phyloP scores from a whole-genome alignment of 2,329 filamentous ascomycete genomes.

The Verticillium zaregamsianum region DNA sequence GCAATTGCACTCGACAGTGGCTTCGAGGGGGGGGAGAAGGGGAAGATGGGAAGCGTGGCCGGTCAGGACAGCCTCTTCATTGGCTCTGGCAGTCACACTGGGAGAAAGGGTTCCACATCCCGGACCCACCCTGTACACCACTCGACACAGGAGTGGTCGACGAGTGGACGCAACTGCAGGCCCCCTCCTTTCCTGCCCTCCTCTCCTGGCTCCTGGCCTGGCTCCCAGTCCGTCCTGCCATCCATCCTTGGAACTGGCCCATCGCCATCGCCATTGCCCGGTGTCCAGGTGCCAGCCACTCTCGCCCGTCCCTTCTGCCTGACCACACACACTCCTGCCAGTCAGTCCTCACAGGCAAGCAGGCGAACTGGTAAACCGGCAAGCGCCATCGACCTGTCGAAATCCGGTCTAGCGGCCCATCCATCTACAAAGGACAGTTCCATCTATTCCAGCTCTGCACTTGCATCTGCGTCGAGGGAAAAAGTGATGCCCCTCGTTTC shows the following conservation, averaged over 20 bases:
- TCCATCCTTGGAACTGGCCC: not conserved
- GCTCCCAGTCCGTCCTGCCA: not conserved
- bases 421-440: not conserved
- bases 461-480: not conserved
- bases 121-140: not conserved
- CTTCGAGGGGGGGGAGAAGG: not conserved
- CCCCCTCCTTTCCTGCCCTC: not conserved
- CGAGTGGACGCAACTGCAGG: not conserved
- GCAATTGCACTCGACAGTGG: not conserved
- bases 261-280: not conserved
- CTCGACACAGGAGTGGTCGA: not conserved
- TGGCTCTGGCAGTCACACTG: not conserved
- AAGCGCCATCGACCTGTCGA: not conserved
- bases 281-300: not conserved
- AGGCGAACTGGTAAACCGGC: not conserved
- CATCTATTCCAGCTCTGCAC: not conserved
- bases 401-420: not conserved
- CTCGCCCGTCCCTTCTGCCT: not conserved
- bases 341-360: no score
- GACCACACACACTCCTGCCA: not conserved
- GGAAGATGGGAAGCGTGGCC: not conserved
- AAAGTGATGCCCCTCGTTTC: not conserved
- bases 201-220: not conserved
- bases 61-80: not conserved
- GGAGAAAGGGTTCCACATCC: not conserved